Conservation (phyloP, 2,329 filamentous ascomycete species). For the Aspergillus ochraceus region DNA sequence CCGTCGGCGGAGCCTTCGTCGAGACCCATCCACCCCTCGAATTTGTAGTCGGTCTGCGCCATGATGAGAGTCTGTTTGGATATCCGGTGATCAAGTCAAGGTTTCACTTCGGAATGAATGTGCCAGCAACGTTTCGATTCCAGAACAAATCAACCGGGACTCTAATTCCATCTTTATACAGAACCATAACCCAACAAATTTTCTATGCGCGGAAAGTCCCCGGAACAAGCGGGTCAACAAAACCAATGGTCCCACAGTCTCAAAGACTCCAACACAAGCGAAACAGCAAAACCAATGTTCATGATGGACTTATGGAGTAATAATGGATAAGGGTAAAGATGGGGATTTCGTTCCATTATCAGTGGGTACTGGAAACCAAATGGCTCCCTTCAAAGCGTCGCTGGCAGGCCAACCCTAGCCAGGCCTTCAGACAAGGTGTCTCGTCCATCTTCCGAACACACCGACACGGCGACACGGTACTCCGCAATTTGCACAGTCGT, state of each 20-base stretch:
- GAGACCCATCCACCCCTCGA: constrained; percentile 59
- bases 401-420: no score
- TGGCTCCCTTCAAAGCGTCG: no score
- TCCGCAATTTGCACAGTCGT: no score
- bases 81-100: not conserved
- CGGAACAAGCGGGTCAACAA: not conserved
- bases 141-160: not conserved
- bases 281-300: not conserved
- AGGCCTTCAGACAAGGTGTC: no score
- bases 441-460: no score
- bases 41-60: constrained; percentile 46
- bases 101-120: not conserved
- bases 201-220: not conserved
- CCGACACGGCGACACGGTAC: no score
- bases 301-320: not conserved
- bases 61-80: constrained; percentile 1
- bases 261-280: not conserved
- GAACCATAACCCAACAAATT: not conserved
- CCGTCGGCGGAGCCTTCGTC: constrained; percentile 51
- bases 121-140: not conserved
- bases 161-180: not conserved
- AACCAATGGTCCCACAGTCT: not conserved
- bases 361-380: not conserved
- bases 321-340: not conserved
- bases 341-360: not conserved